These are phyloP conservation scores for Solanum pennellii DNA, from an alignment of 257 asterid genomes.

Conservation along the genomic window DNA sequence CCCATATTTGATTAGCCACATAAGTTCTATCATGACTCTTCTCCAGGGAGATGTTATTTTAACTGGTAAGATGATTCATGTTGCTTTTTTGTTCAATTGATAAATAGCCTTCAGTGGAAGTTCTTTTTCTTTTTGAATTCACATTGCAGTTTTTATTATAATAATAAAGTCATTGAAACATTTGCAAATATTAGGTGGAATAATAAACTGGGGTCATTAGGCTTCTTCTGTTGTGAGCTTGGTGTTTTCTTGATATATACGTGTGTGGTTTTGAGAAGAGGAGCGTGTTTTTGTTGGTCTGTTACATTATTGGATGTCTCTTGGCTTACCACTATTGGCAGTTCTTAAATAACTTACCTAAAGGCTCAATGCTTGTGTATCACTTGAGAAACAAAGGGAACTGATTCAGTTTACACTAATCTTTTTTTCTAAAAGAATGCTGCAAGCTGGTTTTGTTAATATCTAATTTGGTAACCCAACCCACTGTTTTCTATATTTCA, in stretches of 20 bases:
- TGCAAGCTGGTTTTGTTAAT: not conserved
- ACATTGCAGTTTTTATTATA: not conserved
- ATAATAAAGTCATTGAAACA: not conserved
- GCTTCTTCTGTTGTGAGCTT: not conserved
- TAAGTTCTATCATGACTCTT: conserved; percentile 89
- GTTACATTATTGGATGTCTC: not conserved
- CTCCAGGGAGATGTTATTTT: conserved; percentile 89
- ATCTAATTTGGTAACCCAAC: not conserved
- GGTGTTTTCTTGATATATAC: not conserved
- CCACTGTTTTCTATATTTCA: not conserved
- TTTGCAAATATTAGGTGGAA: not conserved
- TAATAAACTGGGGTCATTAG: not conserved
- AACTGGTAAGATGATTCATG: conserved; percentile 44
- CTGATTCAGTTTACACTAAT: not conserved
- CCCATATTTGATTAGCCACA: conserved; percentile 94
- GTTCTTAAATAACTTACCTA: not conserved
- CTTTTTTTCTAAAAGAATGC: not conserved
- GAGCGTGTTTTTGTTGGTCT: not conserved
- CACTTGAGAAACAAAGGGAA: not conserved
- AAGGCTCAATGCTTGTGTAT: not conserved
- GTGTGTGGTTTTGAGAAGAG: not conserved
- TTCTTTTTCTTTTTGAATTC: not conserved
- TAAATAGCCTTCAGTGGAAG: not conserved
- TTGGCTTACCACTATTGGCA: not conserved
- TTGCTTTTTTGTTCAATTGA: not conserved